Conservation (phyloP, 1,139 yeast species). For the Geotrichum candidum region DNA sequence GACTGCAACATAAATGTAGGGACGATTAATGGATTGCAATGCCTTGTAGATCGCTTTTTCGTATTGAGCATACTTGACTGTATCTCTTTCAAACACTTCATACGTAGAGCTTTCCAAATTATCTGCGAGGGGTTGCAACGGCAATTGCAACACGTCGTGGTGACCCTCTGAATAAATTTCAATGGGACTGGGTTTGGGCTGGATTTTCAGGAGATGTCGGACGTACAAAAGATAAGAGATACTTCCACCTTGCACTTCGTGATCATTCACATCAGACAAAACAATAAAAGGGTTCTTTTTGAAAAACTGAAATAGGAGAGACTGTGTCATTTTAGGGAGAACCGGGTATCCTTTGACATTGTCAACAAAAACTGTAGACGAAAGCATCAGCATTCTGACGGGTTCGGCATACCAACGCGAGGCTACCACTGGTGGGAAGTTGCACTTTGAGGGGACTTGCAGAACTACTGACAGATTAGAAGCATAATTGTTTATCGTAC, state of each 20-base stretch:
- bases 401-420: conserved; percentile 64
- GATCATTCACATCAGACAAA: conserved; percentile 32
- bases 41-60: conserved; percentile 61
- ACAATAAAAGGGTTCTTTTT: conserved; percentile 32
- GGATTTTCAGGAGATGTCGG: conserved; percentile 43
- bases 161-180: conserved; percentile 37
- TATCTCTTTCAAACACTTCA: conserved; percentile 63
- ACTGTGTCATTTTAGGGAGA: conserved; percentile 50
- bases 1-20: conserved; percentile 43
- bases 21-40: conserved; percentile 36
- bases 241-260: conserved; percentile 39
- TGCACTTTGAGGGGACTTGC: conserved; percentile 42
- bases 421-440: conserved; percentile 44
- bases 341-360: conserved; percentile 60
- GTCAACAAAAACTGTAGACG: conserved; percentile 49
- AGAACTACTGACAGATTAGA: conserved; percentile 49
- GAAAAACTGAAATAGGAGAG: conserved; percentile 39
- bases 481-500: conserved; percentile 49
- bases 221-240: conserved; percentile 47
- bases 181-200: conserved; percentile 32
- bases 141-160: conserved; percentile 45
- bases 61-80: conserved; percentile 60
- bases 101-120: conserved; percentile 57
- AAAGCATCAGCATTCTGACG: conserved; percentile 48
- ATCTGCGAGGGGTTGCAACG: conserved; percentile 64